Base-by-base conservation (phyloP, 805 yeast species). In the Lipomyces mesembrius region DNA sequence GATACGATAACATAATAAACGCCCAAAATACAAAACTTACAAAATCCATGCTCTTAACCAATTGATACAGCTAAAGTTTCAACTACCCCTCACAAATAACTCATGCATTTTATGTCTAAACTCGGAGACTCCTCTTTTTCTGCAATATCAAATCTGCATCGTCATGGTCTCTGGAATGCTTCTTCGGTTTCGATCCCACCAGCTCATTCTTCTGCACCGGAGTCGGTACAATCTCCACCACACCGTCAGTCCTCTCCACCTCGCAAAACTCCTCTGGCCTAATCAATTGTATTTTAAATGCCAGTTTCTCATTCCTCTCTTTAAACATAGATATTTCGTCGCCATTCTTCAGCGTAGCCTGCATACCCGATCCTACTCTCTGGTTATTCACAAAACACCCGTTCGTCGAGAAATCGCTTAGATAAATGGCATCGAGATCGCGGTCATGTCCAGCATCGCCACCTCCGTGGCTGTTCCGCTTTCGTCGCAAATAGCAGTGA, bases 401-500 rank as follows among this genome's bases (percentile, higher is more conserved):
- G 76, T 92, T 93, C 0, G 96, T 86, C 64, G 95, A 89, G 68
- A 82, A 84, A 72, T 92, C 97, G 58, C 90, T 78, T 37, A 93
- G 79, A 96, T 96, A 92, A 17, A 90, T 25, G n/a, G 63, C 29
- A 27, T 60, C 57, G 27, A 17, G 27, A 43, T 43, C 22, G 17
- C 39, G 12, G 1, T 37, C 12, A 14, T 37, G 39, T 37, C 17
- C 39, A 37, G 17, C 39, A n/a, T 25, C 63, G 9, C 59, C 61
- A 17, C 20, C 54, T 14, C n/a, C 32, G 52, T 35, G 34, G 51
- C n/a, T 7, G 7, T 27, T 7, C 35, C 32, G 27, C 57, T 14
- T 84, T 74, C 88, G 91, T 65, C 82, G 73, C 14, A 94, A 80
- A 37, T 87, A 79, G 76, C 97, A 92, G 77, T 95, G 98, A 0